A percentile compares a stretch with the other conserved stretches of the same genome.
Evolutionary conservation across 2,329 filamentous ascomycete species (phyloP).

Genomic region (Alternaria brassicae): DNA sequence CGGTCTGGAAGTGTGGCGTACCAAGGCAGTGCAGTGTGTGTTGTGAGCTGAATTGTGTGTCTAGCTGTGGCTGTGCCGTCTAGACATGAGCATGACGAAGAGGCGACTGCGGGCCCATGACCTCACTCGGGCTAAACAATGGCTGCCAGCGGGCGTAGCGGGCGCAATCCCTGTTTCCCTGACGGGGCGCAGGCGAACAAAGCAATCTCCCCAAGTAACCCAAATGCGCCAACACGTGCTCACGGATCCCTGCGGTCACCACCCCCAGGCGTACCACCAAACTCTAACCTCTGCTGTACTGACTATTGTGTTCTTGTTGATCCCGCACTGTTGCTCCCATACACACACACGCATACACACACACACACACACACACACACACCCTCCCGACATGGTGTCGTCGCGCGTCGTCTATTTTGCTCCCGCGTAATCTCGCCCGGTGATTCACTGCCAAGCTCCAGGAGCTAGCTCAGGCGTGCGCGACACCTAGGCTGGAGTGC

Average conservation of each 20-base stretch:
- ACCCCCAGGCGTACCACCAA: conserved; percentile 7
- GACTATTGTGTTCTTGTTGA: background rate
- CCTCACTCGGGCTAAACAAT: conserved; percentile 11
- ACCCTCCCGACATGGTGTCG: conserved; percentile 31
- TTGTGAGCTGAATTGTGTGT: background rate
- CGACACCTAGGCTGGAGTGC: conserved; percentile 22
- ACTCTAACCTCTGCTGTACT: background rate
- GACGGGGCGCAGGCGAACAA: conserved; percentile 18
- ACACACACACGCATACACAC: background rate
- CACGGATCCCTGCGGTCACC: conserved; percentile 9
- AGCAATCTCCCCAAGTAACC: conserved; percentile 26
- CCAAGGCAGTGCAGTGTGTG: background rate
- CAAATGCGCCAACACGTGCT: background rate
- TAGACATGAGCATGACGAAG: background rate
- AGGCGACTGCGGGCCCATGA: conserved; percentile 5
- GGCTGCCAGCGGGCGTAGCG: background rate
- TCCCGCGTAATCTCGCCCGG: conserved; percentile 32
- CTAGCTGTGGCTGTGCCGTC: background rate
- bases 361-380: background rate
- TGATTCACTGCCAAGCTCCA: conserved; percentile 29
- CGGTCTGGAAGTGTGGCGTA: conserved; percentile 19
- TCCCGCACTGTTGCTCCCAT: conserved; percentile 8
- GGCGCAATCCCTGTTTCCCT: conserved; percentile 29
- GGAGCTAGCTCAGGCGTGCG: conserved; percentile 18
- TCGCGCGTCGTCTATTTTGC: conserved; percentile 34